Evolutionary conservation across 495 filamentous ascomycete species (phyloP).

Genomic region (Achaetomiella virescens): DNA sequence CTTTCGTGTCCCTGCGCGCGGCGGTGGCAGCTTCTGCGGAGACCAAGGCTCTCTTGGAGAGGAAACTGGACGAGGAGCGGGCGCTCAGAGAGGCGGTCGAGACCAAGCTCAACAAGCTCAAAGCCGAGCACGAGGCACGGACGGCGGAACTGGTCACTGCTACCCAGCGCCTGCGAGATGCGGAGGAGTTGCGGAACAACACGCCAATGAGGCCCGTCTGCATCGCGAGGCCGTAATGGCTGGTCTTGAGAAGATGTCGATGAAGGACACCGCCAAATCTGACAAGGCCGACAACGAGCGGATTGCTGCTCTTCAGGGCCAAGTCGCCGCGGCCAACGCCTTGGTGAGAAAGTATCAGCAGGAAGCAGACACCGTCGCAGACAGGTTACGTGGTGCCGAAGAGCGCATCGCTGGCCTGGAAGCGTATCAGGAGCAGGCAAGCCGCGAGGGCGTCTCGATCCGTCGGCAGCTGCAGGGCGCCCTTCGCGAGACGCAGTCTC

Average conservation of each 20-base stretch:
- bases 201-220: conserved; percentile 78
- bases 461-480: conserved; percentile 81
- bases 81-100: conserved; percentile 70
- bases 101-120: conserved; percentile 69
- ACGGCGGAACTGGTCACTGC: conserved; percentile 71
- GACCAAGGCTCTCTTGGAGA: conserved; percentile 68
- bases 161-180: conserved; percentile 68
- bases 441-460: conserved; percentile 80
- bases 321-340: conserved; percentile 68
- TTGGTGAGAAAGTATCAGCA: conserved; percentile 80
- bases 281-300: conserved; percentile 63
- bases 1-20: conserved; percentile 67
- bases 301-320: conserved; percentile 68
- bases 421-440: conserved; percentile 94
- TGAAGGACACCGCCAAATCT: conserved; percentile 44
- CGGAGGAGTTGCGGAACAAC: conserved; percentile 87
- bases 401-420: conserved; percentile 94
- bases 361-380: conserved; percentile 81
- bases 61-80: conserved; percentile 79
- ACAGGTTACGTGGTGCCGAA: conserved; percentile 86
- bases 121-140: conserved; percentile 77
- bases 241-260: conserved; percentile 67
- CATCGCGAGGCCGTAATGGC: conserved; percentile 78
- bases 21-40: conserved; percentile 73
- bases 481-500: conserved; percentile 68